Evolutionary conservation across 148 eudicot genomes (phyloP).

Genomic region (Cornus kousa): DNA sequence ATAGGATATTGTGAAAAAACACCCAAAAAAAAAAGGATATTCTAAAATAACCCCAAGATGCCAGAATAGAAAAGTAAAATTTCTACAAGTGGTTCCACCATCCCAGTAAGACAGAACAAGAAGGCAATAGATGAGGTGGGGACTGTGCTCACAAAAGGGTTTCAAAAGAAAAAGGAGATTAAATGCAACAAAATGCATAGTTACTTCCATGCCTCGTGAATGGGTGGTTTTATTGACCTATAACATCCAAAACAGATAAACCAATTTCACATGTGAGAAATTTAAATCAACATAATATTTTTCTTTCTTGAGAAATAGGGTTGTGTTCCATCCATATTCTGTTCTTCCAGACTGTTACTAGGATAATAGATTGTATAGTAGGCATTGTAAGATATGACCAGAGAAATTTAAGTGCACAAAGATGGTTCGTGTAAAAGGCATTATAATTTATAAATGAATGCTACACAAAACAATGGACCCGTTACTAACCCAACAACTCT

Average conservation of each 20-base stretch:
- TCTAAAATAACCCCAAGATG: not conserved
- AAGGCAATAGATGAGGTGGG: not conserved
- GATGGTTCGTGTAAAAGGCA: not conserved
- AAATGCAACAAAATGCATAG: slow-evolving; percentile 3
- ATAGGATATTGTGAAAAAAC: not conserved
- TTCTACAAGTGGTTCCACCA: not conserved
- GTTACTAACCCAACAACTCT: too few species aligned
- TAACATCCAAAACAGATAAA: not conserved
- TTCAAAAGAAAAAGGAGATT: not conserved
- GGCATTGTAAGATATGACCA: not conserved
- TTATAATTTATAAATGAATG: not conserved
- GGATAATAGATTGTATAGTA: not conserved
- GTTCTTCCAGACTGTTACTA: not conserved
- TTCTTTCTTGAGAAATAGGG: not conserved
- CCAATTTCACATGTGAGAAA: not conserved
- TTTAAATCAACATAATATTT: not conserved
- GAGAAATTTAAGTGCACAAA: not conserved
- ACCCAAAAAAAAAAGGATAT: not conserved
- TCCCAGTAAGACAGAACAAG: not conserved
- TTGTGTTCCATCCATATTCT: not conserved
- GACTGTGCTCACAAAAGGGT: not conserved
- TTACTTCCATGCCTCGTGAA: not conserved
- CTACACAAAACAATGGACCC: not conserved
- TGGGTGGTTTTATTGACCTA: not conserved
- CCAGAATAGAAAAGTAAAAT: not conserved